Conservation (phyloP, 805 yeast species). For the Metschnikowia reukaufii region DNA sequence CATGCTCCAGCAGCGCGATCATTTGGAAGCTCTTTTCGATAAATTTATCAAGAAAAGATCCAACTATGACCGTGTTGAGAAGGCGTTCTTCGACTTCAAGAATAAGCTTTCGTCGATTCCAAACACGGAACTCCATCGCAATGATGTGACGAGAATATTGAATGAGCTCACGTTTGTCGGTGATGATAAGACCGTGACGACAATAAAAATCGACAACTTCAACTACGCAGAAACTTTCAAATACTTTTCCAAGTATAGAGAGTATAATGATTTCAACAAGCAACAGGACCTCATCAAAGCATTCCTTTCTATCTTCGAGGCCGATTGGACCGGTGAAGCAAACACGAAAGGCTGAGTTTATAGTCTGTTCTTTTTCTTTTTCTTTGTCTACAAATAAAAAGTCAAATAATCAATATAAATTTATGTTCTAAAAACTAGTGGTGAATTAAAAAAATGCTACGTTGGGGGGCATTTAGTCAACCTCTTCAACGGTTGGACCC, state of each 20-base stretch:
- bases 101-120: conserved; percentile 24
- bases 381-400: background rate
- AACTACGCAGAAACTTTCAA: conserved; percentile 26
- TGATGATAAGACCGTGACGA: conserved; percentile 9
- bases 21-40: conserved; percentile 18
- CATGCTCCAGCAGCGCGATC: conserved; percentile 28
- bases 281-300: conserved; percentile 12
- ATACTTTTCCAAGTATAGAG: conserved; percentile 10
- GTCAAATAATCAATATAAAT: too few relatives aligned
- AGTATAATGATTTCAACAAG: conserved; percentile 9
- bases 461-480: background rate
- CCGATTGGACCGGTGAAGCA: conserved; percentile 9
- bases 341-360: background rate
- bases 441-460: background rate
- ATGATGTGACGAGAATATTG: conserved; percentile 13
- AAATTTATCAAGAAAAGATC: conserved; percentile 16
- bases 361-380: background rate
- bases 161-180: conserved; percentile 13
- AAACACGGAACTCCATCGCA: conserved; percentile 10
- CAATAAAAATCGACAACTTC: conserved; percentile 10
- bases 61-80: conserved; percentile 17
- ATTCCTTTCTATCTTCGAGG: conserved; percentile 9
- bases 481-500: background rate
- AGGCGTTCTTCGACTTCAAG: conserved; percentile 12
- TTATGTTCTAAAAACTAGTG: background rate